Evolutionary conservation across 2,329 filamentous ascomycete genomes (phyloP).

Genomic region (Phialemonium atrogriseum): DNA sequence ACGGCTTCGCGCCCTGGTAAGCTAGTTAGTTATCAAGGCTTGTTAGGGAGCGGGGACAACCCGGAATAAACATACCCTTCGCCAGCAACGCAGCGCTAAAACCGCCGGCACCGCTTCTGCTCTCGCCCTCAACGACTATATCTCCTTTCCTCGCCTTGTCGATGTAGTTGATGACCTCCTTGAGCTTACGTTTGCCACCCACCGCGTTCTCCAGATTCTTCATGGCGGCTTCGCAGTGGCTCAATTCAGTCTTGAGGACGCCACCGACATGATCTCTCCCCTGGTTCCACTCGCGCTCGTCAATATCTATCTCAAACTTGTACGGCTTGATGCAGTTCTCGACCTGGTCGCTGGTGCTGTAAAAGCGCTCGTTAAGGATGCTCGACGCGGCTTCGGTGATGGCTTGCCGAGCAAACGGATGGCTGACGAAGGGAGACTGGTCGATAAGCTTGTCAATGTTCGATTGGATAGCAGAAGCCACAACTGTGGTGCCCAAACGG

Average conservation of each 20-base stretch:
- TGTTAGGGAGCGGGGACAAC: conserved; percentile 4
- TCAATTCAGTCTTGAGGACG: conserved; percentile 80
- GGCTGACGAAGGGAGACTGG: conserved; percentile 76
- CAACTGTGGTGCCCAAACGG: conserved; percentile 82
- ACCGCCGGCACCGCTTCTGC: conserved; percentile 77
- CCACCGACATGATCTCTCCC: conserved; percentile 75
- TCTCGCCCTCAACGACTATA: conserved; percentile 74
- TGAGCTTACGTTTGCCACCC: conserved; percentile 75
- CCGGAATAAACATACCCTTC: conserved; percentile 54
- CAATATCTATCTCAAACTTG: conserved; percentile 95
- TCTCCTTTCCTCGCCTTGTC: conserved; percentile 86
- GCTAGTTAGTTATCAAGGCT: conserved; percentile 16
- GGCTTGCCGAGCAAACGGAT: conserved; percentile 88
- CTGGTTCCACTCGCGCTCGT: conserved; percentile 79
- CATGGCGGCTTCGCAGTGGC: conserved; percentile 72
- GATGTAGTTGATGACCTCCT: conserved; percentile 83
- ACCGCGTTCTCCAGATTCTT: conserved; percentile 68
- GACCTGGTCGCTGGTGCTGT: conserved; percentile 94
- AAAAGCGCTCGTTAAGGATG: conserved; percentile 89
- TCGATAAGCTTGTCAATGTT: conserved; percentile 73
- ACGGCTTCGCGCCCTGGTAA: conserved; percentile 74
- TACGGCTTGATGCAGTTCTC: conserved; percentile 99
- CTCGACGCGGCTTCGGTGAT: conserved; percentile 84
- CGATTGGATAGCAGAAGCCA: conserved; percentile 77
- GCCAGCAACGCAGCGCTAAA: conserved; percentile 83